Percentiles rank a stretch among this genome's conserved stretches.
These are phyloP conservation scores for Barbarea vulgaris DNA, from an alignment of 345 rosid species.

Conservation along the genomic window DNA sequence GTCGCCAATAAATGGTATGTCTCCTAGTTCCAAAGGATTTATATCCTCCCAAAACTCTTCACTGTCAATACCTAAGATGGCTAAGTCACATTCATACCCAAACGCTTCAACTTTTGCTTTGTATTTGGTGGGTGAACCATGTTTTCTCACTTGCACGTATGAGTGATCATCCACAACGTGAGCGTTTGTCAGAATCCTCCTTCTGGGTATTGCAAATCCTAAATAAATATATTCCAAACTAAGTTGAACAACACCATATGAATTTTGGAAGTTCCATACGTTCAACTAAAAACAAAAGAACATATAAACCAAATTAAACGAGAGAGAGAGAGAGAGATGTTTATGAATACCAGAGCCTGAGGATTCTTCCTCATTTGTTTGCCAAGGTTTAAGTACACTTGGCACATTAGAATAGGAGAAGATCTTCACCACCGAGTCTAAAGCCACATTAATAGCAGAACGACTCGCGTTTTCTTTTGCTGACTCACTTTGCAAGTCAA, in stretches of 20 bases:
- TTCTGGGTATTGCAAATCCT: constrained; percentile 46
- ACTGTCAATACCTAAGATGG: constrained; percentile 57
- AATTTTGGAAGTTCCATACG: neutral
- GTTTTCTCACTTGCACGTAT: constrained; percentile 69
- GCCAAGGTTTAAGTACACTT: neutral
- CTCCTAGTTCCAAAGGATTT: constrained; percentile 66
- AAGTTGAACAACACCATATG: neutral
- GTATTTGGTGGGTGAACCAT: constrained; percentile 62
- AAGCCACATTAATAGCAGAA: no score
- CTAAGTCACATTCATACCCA: constrained; percentile 71
- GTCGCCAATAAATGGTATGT: constrained; percentile 61
- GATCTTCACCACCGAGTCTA: no score
- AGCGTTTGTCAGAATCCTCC: constrained; percentile 63
- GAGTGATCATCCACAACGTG: constrained; percentile 65
- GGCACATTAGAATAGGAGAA: constrained; percentile 4
- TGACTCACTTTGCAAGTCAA: neutral
- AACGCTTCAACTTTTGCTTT: constrained; percentile 58
- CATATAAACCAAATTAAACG: no score
- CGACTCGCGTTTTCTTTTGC: neutral
- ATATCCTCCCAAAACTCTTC: constrained; percentile 45
- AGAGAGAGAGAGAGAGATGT: neutral
- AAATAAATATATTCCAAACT: neutral
- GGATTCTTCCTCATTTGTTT: constrained; percentile 1
- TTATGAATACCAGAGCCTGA: constrained; percentile 14
- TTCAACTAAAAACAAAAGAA: neutral